Evolutionary conservation across 129 eudicot species (phyloP).

Genomic region (Flaveria brownii): DNA sequence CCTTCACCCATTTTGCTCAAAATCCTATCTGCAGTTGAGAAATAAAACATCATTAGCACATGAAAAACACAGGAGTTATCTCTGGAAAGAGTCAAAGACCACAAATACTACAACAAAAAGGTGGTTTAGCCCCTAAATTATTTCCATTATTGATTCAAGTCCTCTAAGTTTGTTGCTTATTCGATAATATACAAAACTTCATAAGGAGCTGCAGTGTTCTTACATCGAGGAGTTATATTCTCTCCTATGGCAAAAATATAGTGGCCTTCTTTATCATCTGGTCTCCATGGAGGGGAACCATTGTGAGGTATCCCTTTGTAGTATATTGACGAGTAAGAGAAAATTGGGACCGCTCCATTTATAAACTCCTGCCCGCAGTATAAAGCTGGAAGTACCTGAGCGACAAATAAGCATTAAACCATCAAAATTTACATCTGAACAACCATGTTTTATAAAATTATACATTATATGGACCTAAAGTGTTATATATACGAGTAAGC

Average conservation of each 20-base stretch:
- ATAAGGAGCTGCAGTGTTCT: constrained; percentile 24
- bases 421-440: background rate
- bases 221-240: constrained; percentile 77
- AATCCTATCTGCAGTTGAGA: constrained; percentile 63
- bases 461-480: too few relatives aligned
- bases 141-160: background rate
- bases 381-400: constrained; percentile 67
- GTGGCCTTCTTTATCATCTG: constrained; percentile 88
- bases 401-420: constrained; percentile 17
- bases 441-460: background rate
- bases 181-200: background rate
- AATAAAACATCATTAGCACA: constrained; percentile 14
- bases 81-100: background rate
- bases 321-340: constrained; percentile 71
- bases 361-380: constrained; percentile 61
- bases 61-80: too few relatives aligned
- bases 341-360: constrained; percentile 51
- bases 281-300: constrained; percentile 90
- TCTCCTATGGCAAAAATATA: constrained; percentile 72
- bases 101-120: background rate
- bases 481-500: background rate
- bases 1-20: constrained; percentile 95
- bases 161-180: background rate
- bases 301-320: constrained; percentile 65
- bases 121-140: background rate